A percentile compares a stretch with the other conserved stretches of the same genome.
These are phyloP conservation scores for Kazachstania bromeliacearum DNA, from an alignment of 805 yeast species.

Conservation along the genomic window DNA sequence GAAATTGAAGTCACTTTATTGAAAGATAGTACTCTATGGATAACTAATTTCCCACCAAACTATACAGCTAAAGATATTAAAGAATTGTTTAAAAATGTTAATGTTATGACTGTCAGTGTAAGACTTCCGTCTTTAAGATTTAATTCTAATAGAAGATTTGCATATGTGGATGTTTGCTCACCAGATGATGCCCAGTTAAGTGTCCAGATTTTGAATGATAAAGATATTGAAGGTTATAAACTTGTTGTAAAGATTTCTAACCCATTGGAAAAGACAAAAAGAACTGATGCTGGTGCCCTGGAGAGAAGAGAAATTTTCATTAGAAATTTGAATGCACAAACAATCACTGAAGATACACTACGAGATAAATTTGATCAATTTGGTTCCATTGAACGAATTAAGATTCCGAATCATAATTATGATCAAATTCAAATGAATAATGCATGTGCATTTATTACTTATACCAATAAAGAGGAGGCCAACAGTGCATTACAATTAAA, in stretches of 20 bases:
- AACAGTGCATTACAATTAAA: slow-evolving; percentile 37
- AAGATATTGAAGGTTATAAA: slow-evolving; percentile 30
- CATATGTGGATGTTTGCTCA: slow-evolving; percentile 52
- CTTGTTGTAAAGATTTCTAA: slow-evolving; percentile 55
- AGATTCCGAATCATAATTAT: slow-evolving; percentile 12
- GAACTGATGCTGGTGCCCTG: slow-evolving; percentile 37
- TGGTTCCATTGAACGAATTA: slow-evolving; percentile 47
- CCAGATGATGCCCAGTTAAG: slow-evolving; percentile 39
- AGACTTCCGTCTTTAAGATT: slow-evolving; percentile 56
- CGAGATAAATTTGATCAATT: slow-evolving; percentile 34
- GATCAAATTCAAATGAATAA: slow-evolving; percentile 32
- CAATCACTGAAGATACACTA: slow-evolving; percentile 33
- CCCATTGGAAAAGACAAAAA: slow-evolving; percentile 36
- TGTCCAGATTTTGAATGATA: slow-evolving; percentile 33
- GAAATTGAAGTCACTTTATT: slow-evolving; percentile 40
- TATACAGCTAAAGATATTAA: slow-evolving; percentile 34
- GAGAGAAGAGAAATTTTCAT: slow-evolving; percentile 52
- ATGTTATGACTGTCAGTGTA: slow-evolving; percentile 34
- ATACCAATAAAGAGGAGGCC: slow-evolving; percentile 37
- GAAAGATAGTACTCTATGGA: slow-evolving; percentile 51
- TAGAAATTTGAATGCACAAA: slow-evolving; percentile 41
- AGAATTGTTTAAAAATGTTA: slow-evolving; percentile 35
- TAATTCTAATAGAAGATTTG: slow-evolving; percentile 54
- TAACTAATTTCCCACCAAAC: slow-evolving; percentile 62
- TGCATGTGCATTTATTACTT: slow-evolving; percentile 61